A percentile compares a stretch with the other conserved stretches of the same genome.
These are phyloP conservation scores for Cordyceps tenuipes DNA, from an alignment of 2,329 filamentous ascomycete species.

Conservation along the genomic window DNA sequence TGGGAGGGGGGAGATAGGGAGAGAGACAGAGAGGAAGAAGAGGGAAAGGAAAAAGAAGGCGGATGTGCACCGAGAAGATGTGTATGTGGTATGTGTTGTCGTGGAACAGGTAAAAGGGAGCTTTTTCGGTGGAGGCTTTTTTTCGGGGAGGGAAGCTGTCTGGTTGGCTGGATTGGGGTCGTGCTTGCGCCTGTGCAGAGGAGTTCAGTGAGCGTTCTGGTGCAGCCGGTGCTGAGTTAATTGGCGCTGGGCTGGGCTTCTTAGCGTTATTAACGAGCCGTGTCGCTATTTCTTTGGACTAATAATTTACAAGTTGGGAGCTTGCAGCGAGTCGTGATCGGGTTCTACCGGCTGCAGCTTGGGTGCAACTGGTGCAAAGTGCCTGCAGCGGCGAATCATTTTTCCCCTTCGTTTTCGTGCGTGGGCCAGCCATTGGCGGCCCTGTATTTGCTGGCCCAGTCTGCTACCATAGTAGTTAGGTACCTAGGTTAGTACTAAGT, in stretches of 20 bases:
- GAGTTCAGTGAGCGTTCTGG: neutral
- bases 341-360: conserved; percentile 8
- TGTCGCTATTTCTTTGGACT: neutral
- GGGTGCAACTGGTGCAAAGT: too few species aligned
- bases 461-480: too few species aligned
- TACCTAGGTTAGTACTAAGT: too few species aligned
- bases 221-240: neutral
- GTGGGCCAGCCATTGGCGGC: neutral
- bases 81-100: neutral
- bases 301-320: too few species aligned
- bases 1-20: neutral
- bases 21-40: conserved; percentile 11
- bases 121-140: conserved; percentile 10
- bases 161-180: neutral
- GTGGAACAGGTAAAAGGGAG: conserved; percentile 9
- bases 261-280: neutral
- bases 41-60: conserved; percentile 9
- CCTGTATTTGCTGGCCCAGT: too few species aligned
- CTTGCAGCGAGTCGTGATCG: conserved; percentile 5
- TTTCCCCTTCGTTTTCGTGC: conserved; percentile 13
- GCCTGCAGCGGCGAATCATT: conserved; percentile 6
- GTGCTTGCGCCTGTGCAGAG: too few species aligned
- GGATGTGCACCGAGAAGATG: neutral
- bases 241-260: too few species aligned
- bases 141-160: neutral